Evolutionary conservation across 2,329 filamentous ascomycete genomes (phyloP).

Genomic region (Colletotrichum eremochloae): DNA sequence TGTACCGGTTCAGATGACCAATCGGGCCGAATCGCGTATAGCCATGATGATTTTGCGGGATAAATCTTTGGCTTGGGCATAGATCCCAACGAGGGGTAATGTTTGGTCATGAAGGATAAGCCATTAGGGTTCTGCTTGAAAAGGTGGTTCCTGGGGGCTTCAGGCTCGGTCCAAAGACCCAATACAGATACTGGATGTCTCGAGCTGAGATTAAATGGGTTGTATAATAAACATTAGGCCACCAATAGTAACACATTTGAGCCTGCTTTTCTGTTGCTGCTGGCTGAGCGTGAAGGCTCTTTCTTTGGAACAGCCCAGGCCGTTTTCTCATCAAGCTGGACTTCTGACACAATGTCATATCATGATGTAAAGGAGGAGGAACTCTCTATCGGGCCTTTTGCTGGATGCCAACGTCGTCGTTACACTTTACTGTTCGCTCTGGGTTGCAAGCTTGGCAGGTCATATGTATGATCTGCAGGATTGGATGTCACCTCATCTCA

Average conservation of each 20-base stretch:
- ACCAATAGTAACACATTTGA: background rate
- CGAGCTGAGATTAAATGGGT: too few species aligned
- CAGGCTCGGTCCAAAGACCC: too few species aligned
- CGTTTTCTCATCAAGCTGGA: background rate
- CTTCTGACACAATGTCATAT: background rate
- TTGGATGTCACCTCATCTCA: conserved; percentile 9
- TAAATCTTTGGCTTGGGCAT: too few species aligned
- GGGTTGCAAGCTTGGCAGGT: conserved; percentile 2
- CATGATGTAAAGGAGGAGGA: too few species aligned
- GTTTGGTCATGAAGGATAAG: too few species aligned
- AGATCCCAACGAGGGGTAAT: too few species aligned
- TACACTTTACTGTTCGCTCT: too few species aligned
- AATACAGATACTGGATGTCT: too few species aligned
- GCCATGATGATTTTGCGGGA: too few species aligned
- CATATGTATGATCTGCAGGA: conserved; percentile 34
- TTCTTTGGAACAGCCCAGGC: conserved; percentile 4
- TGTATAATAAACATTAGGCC: background rate
- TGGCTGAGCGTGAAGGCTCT: conserved; percentile 11
- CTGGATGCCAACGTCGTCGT: conserved; percentile 1
- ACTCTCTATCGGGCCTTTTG: conserved; percentile 21
- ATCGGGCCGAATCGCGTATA: too few species aligned
- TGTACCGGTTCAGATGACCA: too few species aligned
- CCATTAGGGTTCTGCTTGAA: too few species aligned
- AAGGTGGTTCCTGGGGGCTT: background rate
- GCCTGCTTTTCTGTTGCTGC: background rate